phyloP scores from a whole-genome alignment of 2,329 filamentous ascomycete species.

The Arthroderma sp. region DNA sequence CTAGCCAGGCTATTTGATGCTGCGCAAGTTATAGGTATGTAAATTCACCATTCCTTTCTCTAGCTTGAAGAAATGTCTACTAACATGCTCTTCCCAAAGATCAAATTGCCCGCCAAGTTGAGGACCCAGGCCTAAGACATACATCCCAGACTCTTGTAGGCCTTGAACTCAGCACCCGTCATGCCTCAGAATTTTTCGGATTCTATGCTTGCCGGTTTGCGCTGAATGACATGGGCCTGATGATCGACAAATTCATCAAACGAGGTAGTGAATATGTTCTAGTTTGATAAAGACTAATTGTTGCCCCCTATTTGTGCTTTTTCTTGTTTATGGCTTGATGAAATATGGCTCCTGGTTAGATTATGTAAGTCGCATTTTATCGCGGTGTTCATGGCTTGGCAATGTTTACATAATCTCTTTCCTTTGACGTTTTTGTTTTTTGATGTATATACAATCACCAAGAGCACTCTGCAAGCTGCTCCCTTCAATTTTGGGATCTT shows the following conservation, averaged over 20 bases:
- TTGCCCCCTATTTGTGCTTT: neutral
- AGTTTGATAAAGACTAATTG: slow-evolving; percentile 26
- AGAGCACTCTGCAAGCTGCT: neutral
- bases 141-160: slow-evolving; percentile 91
- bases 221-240: slow-evolving; percentile 65
- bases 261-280: slow-evolving; percentile 89
- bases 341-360: neutral
- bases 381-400: slow-evolving; percentile 3
- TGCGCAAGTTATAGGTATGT: slow-evolving; percentile 78
- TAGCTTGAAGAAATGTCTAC: slow-evolving; percentile 1
- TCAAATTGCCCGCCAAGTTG: slow-evolving; percentile 90
- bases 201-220: slow-evolving; percentile 95
- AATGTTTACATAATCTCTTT: slow-evolving; percentile 3
- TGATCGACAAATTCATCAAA: slow-evolving; percentile 96
- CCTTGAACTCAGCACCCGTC: slow-evolving; percentile 80
- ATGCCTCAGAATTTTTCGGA: slow-evolving; percentile 93
- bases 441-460: slow-evolving; percentile 3
- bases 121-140: slow-evolving; percentile 83
- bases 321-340: neutral
- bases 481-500: neutral
- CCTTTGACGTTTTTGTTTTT: neutral
- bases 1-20: slow-evolving; percentile 86
- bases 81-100: slow-evolving; percentile 43
- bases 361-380: slow-evolving; percentile 5
- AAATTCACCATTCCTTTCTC: neutral